These are phyloP conservation scores for Fusarium paranaense DNA, from an alignment of 2,329 filamentous ascomycete genomes.

Conservation along the genomic window DNA sequence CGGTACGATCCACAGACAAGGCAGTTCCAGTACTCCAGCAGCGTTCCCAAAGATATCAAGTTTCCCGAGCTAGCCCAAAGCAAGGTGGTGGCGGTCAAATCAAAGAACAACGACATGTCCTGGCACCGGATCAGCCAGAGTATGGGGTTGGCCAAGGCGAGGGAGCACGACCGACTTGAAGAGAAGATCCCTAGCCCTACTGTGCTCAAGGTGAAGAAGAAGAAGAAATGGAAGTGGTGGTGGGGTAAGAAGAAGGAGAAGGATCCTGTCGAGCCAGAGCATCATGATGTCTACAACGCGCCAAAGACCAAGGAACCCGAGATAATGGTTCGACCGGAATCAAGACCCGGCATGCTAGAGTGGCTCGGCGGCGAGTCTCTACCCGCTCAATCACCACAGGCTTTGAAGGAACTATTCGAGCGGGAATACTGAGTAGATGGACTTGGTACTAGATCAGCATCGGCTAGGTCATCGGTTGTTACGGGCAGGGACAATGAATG, in stretches of 20 bases:
- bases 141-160: conserved; percentile 10
- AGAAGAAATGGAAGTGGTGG: conserved; percentile 30
- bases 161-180: not conserved
- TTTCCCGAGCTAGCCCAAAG: not conserved
- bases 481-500: not conserved
- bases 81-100: conserved; percentile 18
- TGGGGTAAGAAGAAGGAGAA: conserved; percentile 2
- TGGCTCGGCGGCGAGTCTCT: not conserved
- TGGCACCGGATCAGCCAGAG: conserved; percentile 17
- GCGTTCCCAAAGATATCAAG: not conserved
- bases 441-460: not conserved
- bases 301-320: not conserved
- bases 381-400: not conserved
- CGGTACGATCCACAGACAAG: not conserved
- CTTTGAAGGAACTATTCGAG: conserved; percentile 15
- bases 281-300: not conserved
- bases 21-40: not conserved
- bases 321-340: not conserved
- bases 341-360: conserved; percentile 3
- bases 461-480: not conserved
- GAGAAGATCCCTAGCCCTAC: not conserved
- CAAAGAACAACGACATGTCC: not conserved
- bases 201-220: not conserved
- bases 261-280: not conserved
- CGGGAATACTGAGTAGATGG: not conserved